These are phyloP conservation scores for Syncephalastrum racemosum DNA, from an alignment of 371 early-diverging fungal species.

Conservation along the genomic window DNA sequence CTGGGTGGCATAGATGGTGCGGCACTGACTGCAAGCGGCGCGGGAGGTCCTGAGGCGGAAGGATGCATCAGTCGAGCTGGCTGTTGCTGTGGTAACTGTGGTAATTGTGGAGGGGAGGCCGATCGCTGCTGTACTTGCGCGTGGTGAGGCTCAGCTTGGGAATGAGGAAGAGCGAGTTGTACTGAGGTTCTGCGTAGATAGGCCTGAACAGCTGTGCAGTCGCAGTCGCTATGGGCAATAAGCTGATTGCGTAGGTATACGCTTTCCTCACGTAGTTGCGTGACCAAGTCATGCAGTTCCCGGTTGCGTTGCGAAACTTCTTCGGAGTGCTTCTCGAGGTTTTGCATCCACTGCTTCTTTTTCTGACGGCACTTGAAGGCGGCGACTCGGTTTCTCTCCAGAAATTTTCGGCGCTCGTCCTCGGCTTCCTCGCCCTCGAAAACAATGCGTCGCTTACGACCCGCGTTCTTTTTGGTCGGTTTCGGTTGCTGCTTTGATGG, in stretches of 20 bases:
- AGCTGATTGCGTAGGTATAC: constrained; percentile 61
- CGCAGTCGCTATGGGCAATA: constrained; percentile 57
- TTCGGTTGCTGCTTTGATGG: constrained; percentile 3
- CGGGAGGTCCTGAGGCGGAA: no score
- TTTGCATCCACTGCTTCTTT: constrained; percentile 70
- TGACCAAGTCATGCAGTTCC: constrained; percentile 48
- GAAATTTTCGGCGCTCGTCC: constrained; percentile 37
- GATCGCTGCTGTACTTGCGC: neutral
- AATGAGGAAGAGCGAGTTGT: constrained; percentile 4
- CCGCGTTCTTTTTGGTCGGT: constrained; percentile 4
- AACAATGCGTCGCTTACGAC: constrained; percentile 31
- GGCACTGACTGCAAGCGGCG: no score
- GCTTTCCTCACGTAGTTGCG: constrained; percentile 67
- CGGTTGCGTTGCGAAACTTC: constrained; percentile 54
- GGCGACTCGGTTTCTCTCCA: constrained; percentile 67
- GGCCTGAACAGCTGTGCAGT: constrained; percentile 43
- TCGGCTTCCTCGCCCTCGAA: constrained; percentile 40
- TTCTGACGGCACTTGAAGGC: constrained; percentile 79
- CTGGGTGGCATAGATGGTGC: no score
- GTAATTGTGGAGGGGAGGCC: neutral
- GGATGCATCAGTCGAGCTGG: no score
- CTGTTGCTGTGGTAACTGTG: no score
- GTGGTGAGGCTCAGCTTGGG: neutral
- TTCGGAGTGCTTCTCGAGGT: constrained; percentile 60
- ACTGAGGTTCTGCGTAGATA: constrained; percentile 13